These are phyloP conservation scores for Eucalyptus cloeziana DNA, from an alignment of 345 rosid species.

Conservation along the genomic window DNA sequence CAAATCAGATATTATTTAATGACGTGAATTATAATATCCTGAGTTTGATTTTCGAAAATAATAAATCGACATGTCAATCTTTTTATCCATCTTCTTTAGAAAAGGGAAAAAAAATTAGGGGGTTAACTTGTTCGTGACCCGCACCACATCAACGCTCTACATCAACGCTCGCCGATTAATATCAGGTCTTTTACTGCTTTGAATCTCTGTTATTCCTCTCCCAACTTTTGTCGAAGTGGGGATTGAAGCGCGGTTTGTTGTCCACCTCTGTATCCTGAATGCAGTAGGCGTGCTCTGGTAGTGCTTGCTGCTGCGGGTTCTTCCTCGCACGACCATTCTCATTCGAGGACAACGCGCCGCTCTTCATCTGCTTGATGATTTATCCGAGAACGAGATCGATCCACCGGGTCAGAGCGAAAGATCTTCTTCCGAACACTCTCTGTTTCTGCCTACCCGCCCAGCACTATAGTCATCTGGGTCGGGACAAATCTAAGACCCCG, in stretches of 20 bases:
- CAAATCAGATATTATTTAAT: too few species aligned
- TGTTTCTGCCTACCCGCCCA: not conserved
- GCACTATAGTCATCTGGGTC: not conserved
- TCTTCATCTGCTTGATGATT: not conserved
- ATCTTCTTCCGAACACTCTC: not conserved
- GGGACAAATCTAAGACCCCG: not conserved
- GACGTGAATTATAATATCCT: too few species aligned
- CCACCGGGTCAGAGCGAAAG: not conserved
- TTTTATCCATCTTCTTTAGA: too few species aligned
- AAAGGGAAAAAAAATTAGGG: too few species aligned
- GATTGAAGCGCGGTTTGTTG: not conserved
- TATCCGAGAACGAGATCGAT: rapidly evolving
- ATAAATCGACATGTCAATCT: too few species aligned
- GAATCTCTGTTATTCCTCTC: not conserved
- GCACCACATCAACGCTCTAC: too few species aligned
- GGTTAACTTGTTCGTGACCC: too few species aligned
- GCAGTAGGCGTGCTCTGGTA: not conserved
- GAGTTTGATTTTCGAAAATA: too few species aligned
- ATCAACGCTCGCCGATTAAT: too few species aligned
- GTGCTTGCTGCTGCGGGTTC: not conserved
- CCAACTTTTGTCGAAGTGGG: not conserved
- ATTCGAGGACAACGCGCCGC: not conserved
- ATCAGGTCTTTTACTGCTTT: not conserved
- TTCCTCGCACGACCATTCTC: not conserved
- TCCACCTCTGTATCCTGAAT: not conserved